Evolutionary conservation across 352 stramenopile genomes (phyloP), one percentile per base, ranked within the genome.

Genomic region (Phytophthora crassamura): DNA sequence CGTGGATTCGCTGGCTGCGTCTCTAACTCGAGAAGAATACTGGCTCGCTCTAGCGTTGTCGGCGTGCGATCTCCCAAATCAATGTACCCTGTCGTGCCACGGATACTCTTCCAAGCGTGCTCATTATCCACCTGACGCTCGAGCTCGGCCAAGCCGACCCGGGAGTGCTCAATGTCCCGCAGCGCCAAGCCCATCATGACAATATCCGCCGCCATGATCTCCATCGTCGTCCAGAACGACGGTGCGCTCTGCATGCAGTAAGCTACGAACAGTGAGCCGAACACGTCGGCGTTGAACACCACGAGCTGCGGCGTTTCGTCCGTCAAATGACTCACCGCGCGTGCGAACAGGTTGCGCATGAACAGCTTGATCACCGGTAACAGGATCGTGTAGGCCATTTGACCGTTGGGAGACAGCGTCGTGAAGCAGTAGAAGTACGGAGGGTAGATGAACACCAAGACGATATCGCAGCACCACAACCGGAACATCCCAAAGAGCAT

Each of bases 191-290:
- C 16, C 10, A 55, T 62, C 32, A 47, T 38, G 1, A 22, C 8
- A 11, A 63, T 34, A 20, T 63, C 42, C 4, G 56, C 14, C 22
- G 25, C 7, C 42, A 56, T 56, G 4, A 63, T 32, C 22, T 63
- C 55, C 10, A 63, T 6, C 6, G 42, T 63, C 10, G 20, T 48
- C 42, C 42, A 63, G 12, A 63, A 14, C 9, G 55, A 63, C 0
- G 55, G 55, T 2, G 55, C 53, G 11, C 54, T 62, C 4, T 62
- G 54, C 54, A 62, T 62, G 4, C 55, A 48, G n/a, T 49, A 63
- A 2, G 34, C 38, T 7, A 48, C 10, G 25, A 56, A 63, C 0
- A 63, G 25, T 4, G 55, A 33, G 36, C 41, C 34, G 35, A 48
- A 56, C 2, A 63, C 22, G 14, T 63, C 55, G 7, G 25, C 45